Base-by-base conservation (phyloP, 2,329 filamentous ascomycete genomes). In the Paracorniculantispora psalliotae region DNA sequence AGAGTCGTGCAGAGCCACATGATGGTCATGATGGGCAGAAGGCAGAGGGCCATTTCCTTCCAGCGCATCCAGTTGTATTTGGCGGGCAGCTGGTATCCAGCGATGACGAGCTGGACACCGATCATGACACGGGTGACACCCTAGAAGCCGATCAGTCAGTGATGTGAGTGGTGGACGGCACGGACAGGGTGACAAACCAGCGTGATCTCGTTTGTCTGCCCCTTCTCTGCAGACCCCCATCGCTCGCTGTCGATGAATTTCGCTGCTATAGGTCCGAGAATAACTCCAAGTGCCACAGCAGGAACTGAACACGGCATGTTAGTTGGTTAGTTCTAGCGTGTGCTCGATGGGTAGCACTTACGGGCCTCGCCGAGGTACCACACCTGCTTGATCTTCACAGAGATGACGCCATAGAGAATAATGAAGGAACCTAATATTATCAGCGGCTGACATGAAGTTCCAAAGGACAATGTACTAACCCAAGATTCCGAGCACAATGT, bases 51-150 rank as follows among this genome's bases (percentile, higher is more conserved):
- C 69, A 86, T 77, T 59, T 84, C 81, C 59, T 77, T 80, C 71
- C 78, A 80, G 2, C 77, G 77, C 2, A 69, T 66, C 59, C 69
- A 68, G 43, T 79, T 71, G 67, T 86, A 87, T 65, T 77, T 80
- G 46, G 80, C 80, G 0, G 84, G 84, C 1, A 87, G 71, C 64
- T 87, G 82, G 63, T 82, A 86, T 26, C 84, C 84, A 2, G 82
- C 83, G 60, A 86, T 86, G 37, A 86, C 75, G n/a, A 86, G 75
- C 63, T 87, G 83, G 2, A 86, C 76, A 4, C 83, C 82, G 59
- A 87, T 85, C 60, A 86, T 81, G 28, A 87, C 73, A n/a, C 84
- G 77, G 61, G 77, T 78, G 8, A 86, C 65, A 13, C 79, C 79
- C 71, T 72, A 12, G n/a, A 7, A 19, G 28, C n/a, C 4, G n/a